phyloP scores from a whole-genome alignment of 2,329 filamentous ascomycete species.

The Pseudopyrenochaeta lycopersici region DNA sequence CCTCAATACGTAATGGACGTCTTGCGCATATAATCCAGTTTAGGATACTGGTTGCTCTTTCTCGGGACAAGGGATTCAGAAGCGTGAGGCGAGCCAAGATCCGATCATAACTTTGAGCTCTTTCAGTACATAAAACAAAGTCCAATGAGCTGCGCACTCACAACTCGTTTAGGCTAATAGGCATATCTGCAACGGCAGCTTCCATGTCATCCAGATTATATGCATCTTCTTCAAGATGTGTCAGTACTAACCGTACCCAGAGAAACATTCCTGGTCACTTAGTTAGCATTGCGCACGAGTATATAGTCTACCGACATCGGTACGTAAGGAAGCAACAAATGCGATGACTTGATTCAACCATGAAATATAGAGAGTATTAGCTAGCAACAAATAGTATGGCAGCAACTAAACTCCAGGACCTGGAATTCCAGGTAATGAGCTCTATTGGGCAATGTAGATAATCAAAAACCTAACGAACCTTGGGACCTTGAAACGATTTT shows the following conservation, averaged over 20 bases:
- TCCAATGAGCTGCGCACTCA: not conserved
- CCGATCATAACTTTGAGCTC: not conserved
- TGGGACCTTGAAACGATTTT: not conserved
- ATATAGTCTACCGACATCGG: not conserved
- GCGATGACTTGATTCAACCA: no score
- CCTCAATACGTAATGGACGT: not conserved
- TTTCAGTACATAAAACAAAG: not conserved
- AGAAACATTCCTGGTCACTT: conserved; percentile 11
- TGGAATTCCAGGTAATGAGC: no score
- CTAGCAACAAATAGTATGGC: no score
- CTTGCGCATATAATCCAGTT: conserved; percentile 4
- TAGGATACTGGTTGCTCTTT: not conserved
- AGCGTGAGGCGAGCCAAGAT: not conserved
- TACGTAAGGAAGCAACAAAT: no score
- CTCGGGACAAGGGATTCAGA: not conserved
- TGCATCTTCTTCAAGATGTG: not conserved
- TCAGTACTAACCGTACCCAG: conserved; percentile 7
- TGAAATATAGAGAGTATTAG: no score
- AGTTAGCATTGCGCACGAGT: not conserved
- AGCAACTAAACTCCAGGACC: no score
- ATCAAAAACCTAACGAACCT: not conserved
- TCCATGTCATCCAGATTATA: conserved; percentile 6
- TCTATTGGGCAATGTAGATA: not conserved
- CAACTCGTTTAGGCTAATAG: not conserved
- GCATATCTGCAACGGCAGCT: not conserved